phyloP scores from a whole-genome alignment of 352 stramenopile species.

The Pythium folliculosum region DNA sequence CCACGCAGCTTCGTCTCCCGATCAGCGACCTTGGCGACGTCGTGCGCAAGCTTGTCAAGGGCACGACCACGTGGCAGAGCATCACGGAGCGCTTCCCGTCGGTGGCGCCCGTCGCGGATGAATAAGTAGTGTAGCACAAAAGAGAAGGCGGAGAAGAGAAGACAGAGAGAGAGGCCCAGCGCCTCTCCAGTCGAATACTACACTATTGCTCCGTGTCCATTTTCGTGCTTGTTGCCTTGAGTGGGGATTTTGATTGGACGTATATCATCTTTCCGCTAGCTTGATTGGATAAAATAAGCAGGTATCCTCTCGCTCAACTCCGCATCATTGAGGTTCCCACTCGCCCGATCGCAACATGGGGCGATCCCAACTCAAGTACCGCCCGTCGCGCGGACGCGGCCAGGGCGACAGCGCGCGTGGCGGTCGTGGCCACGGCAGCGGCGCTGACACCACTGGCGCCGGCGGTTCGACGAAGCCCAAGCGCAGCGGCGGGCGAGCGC shows the following conservation, averaged over 20 bases:
- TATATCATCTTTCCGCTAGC: no score
- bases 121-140: slow-evolving; percentile 14
- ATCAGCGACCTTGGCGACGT: slow-evolving; percentile 81
- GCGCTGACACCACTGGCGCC: not conserved
- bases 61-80: slow-evolving; percentile 80
- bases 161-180: not conserved
- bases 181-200: not conserved
- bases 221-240: not conserved
- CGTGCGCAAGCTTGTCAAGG: slow-evolving; percentile 89
- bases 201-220: not conserved
- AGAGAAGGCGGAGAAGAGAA: not conserved
- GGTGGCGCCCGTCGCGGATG: slow-evolving; percentile 38
- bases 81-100: slow-evolving; percentile 82
- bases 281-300: no score
- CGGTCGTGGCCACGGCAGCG: slow-evolving; percentile 16
- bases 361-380: slow-evolving; percentile 70
- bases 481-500: slow-evolving; percentile 24
- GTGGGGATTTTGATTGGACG: no score
- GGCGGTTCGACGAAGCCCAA: slow-evolving; percentile 25
- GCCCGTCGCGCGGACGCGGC: slow-evolving; percentile 53
- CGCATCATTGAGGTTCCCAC: not conserved
- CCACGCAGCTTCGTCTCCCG: slow-evolving; percentile 93
- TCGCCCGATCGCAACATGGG: slow-evolving; percentile 41
- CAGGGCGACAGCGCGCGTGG: slow-evolving; percentile 20
- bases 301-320: no score